Conservation (phyloP, 108 stramenopile species). For the Nannochloropsis gaditana region DNA sequence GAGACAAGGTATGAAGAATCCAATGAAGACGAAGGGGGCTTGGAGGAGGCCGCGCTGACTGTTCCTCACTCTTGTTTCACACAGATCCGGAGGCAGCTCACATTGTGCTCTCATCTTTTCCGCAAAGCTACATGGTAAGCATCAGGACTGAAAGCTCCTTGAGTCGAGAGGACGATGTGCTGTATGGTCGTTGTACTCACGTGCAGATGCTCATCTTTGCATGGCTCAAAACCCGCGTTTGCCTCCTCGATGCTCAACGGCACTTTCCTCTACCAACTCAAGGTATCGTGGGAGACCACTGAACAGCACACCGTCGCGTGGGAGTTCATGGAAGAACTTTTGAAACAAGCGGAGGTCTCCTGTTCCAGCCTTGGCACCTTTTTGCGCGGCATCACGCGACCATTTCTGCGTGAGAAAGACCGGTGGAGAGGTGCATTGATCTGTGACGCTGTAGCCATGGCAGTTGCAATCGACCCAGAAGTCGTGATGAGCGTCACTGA, state of each 20-base stretch:
- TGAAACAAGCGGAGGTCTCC: background rate
- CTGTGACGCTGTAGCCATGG: slow-evolving; percentile 26
- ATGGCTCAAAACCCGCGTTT: background rate
- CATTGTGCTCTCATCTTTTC: slow-evolving; percentile 13
- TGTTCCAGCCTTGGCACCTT: slow-evolving; percentile 15
- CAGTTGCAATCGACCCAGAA: background rate
- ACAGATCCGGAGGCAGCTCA: slow-evolving; percentile 21
- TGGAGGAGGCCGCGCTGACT: too few relatives aligned
- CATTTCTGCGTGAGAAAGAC: background rate
- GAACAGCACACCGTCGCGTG: background rate
- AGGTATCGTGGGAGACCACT: slow-evolving; percentile 21
- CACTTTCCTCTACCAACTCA: background rate
- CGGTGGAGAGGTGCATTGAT: slow-evolving; percentile 14
- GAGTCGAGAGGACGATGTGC: too few relatives aligned
- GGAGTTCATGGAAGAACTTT: slow-evolving; percentile 5
- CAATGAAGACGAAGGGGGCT: too few relatives aligned
- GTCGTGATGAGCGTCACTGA: background rate
- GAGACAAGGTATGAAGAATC: background rate
- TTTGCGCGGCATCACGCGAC: slow-evolving; percentile 13
- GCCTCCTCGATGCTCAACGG: background rate
- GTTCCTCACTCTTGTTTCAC: too few relatives aligned
- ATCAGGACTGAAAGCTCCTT: too few relatives aligned
- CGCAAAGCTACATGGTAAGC: background rate
- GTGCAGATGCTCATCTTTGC: too few relatives aligned
- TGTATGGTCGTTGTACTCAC: background rate